Percentiles rank a stretch among this genome's conserved stretches.
Conservation (phyloP, 2,329 filamentous ascomycete genomes). For the Ceratocystiopsis brevicomis region DNA sequence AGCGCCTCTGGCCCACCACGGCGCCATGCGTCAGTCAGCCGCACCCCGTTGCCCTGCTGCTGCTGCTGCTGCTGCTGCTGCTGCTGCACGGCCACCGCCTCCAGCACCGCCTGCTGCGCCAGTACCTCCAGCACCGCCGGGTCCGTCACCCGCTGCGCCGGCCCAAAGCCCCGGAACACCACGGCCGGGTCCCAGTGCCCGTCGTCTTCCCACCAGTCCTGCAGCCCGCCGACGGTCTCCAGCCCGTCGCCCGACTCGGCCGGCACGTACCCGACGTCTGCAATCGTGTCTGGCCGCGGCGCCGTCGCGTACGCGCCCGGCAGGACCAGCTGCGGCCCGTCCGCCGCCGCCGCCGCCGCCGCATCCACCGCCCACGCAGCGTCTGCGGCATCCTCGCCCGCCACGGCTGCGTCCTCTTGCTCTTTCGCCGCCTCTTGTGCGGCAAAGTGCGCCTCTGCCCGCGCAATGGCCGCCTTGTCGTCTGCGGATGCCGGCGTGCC, state of each 20-base stretch:
- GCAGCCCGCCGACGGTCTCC: constrained; percentile 26
- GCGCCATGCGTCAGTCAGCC: constrained; percentile 14
- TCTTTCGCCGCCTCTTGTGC: too few species aligned
- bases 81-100: constrained; percentile 28
- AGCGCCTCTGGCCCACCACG: constrained; percentile 18
- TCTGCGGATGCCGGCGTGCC: too few species aligned
- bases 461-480: too few species aligned
- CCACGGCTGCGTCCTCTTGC: too few species aligned
- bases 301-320: constrained; percentile 12
- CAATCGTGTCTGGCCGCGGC: constrained; percentile 13
- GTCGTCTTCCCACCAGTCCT: constrained; percentile 34
- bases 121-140: constrained; percentile 26
- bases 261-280: constrained; percentile 24
- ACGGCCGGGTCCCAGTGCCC: constrained; percentile 31
- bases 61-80: constrained; percentile 14
- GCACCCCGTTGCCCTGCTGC: constrained; percentile 8
- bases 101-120: constrained; percentile 31
- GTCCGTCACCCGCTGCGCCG: constrained; percentile 22
- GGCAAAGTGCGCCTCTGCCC: too few species aligned
- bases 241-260: constrained; percentile 26
- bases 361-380: constrained; percentile 1
- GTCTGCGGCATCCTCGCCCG: neutral
- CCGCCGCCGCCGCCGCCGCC: neutral
- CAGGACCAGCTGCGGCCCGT: constrained; percentile 9
- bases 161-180: constrained; percentile 25